phyloP scores from a whole-genome alignment of 2,329 filamentous ascomycete species.

The Erysiphe neolycopersici region DNA sequence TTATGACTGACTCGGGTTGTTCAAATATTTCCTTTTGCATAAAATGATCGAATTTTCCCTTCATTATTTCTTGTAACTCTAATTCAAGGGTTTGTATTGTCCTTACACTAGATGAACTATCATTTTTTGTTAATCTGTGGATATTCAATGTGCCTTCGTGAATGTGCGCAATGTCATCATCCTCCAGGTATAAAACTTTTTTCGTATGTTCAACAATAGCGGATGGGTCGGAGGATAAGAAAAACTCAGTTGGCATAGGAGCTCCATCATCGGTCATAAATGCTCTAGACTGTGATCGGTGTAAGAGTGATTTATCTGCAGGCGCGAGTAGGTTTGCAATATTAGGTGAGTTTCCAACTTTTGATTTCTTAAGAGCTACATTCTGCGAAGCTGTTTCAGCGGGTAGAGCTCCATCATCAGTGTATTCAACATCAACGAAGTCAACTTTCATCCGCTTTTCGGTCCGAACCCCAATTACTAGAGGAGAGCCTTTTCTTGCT shows the following conservation, averaged over 20 bases:
- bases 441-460: slow-evolving; percentile 99
- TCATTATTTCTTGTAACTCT: slow-evolving; percentile 99
- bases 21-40: slow-evolving; percentile 99
- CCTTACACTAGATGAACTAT: slow-evolving; percentile 88
- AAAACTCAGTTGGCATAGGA: slow-evolving; percentile 96
- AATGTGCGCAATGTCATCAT: slow-evolving; percentile 98
- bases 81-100: slow-evolving; percentile 97
- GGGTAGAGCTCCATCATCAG: slow-evolving; percentile 54
- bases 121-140: slow-evolving; percentile 88
- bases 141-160: slow-evolving; percentile 98
- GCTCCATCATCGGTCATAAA: slow-evolving; percentile 98
- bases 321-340: slow-evolving; percentile 52
- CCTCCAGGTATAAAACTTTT: slow-evolving; percentile 98
- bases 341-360: slow-evolving; percentile 35
- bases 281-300: slow-evolving; percentile 92
- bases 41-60: slow-evolving; percentile 99
- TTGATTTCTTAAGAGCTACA: slow-evolving; percentile 78
- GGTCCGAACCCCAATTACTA: slow-evolving; percentile 92
- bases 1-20: slow-evolving; percentile 96
- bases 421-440: slow-evolving; percentile 96
- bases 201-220: slow-evolving; percentile 99
- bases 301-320: slow-evolving; percentile 89
- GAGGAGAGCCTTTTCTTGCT: slow-evolving; percentile 89
- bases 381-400: slow-evolving; percentile 93
- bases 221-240: slow-evolving; percentile 93